Base-by-base conservation (phyloP, 2,329 filamentous ascomycete genomes). In the Ascochyta clinopodiicola region DNA sequence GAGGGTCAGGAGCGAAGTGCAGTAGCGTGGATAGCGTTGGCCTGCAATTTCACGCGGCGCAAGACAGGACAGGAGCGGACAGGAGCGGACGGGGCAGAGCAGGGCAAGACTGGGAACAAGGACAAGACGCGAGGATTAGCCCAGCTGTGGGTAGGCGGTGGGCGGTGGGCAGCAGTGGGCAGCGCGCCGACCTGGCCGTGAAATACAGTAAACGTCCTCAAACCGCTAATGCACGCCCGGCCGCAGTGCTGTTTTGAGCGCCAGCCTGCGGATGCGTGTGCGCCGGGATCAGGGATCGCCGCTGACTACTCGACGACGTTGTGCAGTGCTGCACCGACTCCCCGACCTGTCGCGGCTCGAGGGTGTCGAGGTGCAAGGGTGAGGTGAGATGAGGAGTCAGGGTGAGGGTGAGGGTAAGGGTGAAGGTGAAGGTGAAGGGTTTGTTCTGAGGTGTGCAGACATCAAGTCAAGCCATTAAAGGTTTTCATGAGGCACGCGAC, bases 11-110 rank as follows among this genome's bases (percentile, higher is more conserved):
- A 59, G 56, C 27, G 57, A 53, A 55, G 61, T 73, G 71, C 71
- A 73, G 71, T 75, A 75, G 73, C 69, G 71, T 54, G 62, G 69
- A 70, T 75, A 75, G 73, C 69, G 71, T 53, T 63, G 69, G 69
- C 72, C 71, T 64, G 72, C 67, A 75, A 75, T 75, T 75, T 75
- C 64, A 63, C 60, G 59, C 59, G 57, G 62, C 60, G 64, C 46
- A 27, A 34, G 27, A 48, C 38, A 46, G 48, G 35, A 21, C 51
- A 32, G 44, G 31, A 29, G 38, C 9, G 27, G 27, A 29, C 27
- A 29, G 27, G 8, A 31, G 10, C 3, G 29, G 29, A 31, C 29
- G 3, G 12, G 29, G 22, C 22, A 24, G 22, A 6, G 6, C 22
- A 4, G 6, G 22, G 22, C 22, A 24, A 6, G 22, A 24, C 29